These are phyloP conservation scores for Rhizophlyctis rosea DNA, from an alignment of 192 early-diverging fungal genomes.

Conservation along the genomic window DNA sequence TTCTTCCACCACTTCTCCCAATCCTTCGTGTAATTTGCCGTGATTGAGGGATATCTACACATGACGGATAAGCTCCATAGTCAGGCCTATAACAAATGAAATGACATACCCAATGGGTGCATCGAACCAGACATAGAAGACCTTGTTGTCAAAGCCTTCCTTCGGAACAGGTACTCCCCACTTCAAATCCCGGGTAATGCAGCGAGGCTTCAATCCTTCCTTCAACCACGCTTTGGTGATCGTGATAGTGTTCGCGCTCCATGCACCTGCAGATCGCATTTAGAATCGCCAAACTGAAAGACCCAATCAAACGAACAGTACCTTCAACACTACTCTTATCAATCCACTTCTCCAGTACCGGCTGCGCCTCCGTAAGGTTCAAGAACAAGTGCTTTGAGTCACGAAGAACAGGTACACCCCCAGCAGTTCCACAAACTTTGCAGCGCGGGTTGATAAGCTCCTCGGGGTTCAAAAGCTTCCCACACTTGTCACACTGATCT, in stretches of 20 bases:
- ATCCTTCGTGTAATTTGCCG: conserved; percentile 87
- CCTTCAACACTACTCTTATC: conserved; percentile 67
- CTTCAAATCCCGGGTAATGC: conserved; percentile 98
- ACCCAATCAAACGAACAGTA: neutral
- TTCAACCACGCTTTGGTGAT: conserved; percentile 94
- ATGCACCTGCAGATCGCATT: conserved; percentile 47
- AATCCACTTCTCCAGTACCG: conserved; percentile 72
- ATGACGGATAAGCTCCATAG: neutral
- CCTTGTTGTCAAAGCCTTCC: conserved; percentile 79
- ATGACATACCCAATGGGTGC: conserved; percentile 85
- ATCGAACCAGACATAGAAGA: conserved; percentile 99
- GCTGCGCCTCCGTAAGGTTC: conserved; percentile 76
- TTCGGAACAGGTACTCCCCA: conserved; percentile 96
- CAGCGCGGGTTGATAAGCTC: conserved; percentile 93
- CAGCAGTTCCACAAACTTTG: conserved; percentile 80
- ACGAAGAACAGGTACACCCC: conserved; percentile 76
- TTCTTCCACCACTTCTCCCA: conserved; percentile 99
- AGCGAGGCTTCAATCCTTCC: conserved; percentile 87
- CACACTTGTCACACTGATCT: conserved; percentile 98
- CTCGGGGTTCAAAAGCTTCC: conserved; percentile 82
- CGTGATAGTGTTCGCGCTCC: conserved; percentile 81
- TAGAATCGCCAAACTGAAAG: neutral
- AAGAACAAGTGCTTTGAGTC: conserved; percentile 91
- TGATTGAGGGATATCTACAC: conserved; percentile 85
- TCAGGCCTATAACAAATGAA: too few relatives aligned